These are phyloP conservation scores for Mycena maculata DNA, from an alignment of 768 basidiomycete genomes.

Conservation along the genomic window DNA sequence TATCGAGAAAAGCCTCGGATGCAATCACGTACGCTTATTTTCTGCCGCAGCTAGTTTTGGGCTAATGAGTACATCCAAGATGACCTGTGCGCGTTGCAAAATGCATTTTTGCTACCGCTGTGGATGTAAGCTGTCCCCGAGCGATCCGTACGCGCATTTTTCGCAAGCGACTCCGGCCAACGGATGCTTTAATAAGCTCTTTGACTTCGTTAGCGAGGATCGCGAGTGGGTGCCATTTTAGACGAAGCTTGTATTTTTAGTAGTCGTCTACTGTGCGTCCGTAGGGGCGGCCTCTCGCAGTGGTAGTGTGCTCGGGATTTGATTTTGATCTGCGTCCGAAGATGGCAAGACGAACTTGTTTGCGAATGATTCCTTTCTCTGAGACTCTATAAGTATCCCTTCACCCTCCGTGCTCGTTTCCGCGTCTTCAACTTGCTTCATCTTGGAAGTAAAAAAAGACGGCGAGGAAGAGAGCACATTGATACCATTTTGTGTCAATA, in stretches of 20 bases:
- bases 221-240: conserved; percentile 27
- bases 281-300: too few relatives aligned
- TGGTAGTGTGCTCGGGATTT: too few relatives aligned
- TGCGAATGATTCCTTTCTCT: conserved; percentile 28
- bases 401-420: conserved; percentile 35
- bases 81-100: conserved; percentile 81
- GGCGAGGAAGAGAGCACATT: conserved; percentile 51
- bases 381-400: conserved; percentile 34
- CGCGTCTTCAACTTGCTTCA: conserved; percentile 46
- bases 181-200: conserved; percentile 72
- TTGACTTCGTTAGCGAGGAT: conserved; percentile 55
- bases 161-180: conserved; percentile 55
- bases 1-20: conserved; percentile 83
- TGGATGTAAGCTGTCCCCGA: conserved; percentile 60
- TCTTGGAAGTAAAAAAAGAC: conserved; percentile 40
- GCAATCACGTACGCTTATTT: conserved; percentile 81
- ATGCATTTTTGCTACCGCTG: conserved; percentile 89
- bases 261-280: conserved; percentile 25
- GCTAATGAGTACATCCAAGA: conserved; percentile 52
- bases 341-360: conserved; percentile 51
- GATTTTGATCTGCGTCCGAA: too few relatives aligned
- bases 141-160: conserved; percentile 78
- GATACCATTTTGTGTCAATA: conserved; percentile 68
- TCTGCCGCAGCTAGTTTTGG: background rate
- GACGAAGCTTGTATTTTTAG: conserved; percentile 12